phyloP scores from a whole-genome alignment of 176 grass and related monocot genomes.

The Areca catechu region DNA sequence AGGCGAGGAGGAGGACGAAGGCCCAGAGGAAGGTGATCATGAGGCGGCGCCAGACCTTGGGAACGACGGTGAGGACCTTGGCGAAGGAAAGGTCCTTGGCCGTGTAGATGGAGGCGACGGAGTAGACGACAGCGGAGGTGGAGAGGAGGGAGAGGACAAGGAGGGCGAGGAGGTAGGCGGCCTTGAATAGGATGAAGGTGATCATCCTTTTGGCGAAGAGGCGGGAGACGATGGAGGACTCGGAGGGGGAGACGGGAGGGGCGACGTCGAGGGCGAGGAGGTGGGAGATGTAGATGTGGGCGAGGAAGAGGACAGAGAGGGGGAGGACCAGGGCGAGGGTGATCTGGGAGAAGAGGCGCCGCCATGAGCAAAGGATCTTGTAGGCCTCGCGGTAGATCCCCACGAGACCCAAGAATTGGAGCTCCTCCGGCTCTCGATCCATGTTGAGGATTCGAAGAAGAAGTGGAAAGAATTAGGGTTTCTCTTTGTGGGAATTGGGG shows the following conservation, averaged over 20 bases:
- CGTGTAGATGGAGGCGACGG: slow-evolving; percentile 87
- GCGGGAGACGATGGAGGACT: slow-evolving; percentile 35
- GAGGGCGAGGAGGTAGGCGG: slow-evolving; percentile 63
- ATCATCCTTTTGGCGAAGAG: slow-evolving; percentile 59
- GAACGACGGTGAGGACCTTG: slow-evolving; percentile 70
- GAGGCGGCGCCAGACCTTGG: slow-evolving; percentile 77
- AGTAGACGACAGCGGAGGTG: slow-evolving; percentile 76
- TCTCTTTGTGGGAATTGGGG: too few species aligned
- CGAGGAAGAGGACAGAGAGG: slow-evolving; percentile 63
- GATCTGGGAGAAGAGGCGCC: slow-evolving; percentile 59
- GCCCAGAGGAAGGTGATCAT: slow-evolving; percentile 74
- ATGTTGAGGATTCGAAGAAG: neutral
- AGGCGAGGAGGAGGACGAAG: slow-evolving; percentile 67
- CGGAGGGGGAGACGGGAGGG: slow-evolving; percentile 36
- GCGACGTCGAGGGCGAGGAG: slow-evolving; percentile 50
- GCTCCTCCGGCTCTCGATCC: slow-evolving; percentile 78
- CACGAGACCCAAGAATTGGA: slow-evolving; percentile 57
- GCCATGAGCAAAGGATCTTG: slow-evolving; percentile 40
- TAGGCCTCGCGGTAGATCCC: slow-evolving; percentile 45
- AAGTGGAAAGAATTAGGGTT: too few species aligned
- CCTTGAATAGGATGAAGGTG: slow-evolving; percentile 68
- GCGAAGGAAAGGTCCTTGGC: slow-evolving; percentile 79
- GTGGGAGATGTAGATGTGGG: slow-evolving; percentile 81
- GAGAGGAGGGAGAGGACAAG: slow-evolving; percentile 80
- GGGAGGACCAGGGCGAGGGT: slow-evolving; percentile 60